Percentiles rank a stretch among this genome's conserved stretches.
These are phyloP conservation scores for Hypoxylon fuscum DNA, from an alignment of 495 filamentous ascomycete species.

Conservation along the genomic window DNA sequence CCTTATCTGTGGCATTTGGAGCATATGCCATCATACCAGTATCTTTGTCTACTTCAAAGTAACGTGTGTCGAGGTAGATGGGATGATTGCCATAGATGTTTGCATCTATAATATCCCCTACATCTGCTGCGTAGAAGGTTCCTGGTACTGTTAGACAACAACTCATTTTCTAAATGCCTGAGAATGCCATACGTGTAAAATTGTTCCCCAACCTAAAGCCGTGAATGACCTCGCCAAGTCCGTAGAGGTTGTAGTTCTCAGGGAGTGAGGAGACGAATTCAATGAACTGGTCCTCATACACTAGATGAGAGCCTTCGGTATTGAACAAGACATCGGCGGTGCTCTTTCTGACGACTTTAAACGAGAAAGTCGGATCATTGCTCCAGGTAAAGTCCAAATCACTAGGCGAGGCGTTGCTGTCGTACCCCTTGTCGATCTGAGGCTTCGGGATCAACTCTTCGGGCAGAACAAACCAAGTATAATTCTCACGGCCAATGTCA, in stretches of 20 bases:
- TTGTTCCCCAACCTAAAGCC: constrained; percentile 75
- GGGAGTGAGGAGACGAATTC: constrained; percentile 77
- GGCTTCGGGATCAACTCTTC: constrained; percentile 70
- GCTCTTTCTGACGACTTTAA: constrained; percentile 69
- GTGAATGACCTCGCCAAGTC: constrained; percentile 83
- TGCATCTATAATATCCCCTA: constrained; percentile 66
- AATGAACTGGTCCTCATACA: constrained; percentile 86
- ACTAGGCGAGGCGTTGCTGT: constrained; percentile 37
- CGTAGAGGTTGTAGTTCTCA: constrained; percentile 79
- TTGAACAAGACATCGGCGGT: constrained; percentile 77
- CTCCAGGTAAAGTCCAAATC: constrained; percentile 69
- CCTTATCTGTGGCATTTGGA: constrained; percentile 61
- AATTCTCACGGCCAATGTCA: constrained; percentile 69
- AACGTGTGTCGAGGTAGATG: constrained; percentile 85
- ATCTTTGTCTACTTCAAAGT: constrained; percentile 60
- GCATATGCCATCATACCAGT: constrained; percentile 63
- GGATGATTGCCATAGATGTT: constrained; percentile 88
- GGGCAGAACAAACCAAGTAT: constrained; percentile 72
- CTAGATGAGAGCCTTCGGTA: constrained; percentile 69
- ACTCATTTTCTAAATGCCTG: constrained; percentile 32
- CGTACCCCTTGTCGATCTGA: constrained; percentile 49
- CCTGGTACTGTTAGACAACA: constrained; percentile 37
- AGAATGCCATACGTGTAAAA: constrained; percentile 67
- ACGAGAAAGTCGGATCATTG: constrained; percentile 76
- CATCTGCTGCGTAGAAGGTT: constrained; percentile 77